Evolutionary conservation across 768 basidiomycete species (phyloP), one percentile per base, ranked within the genome.

Genomic region (Myochromella boudieri): DNA sequence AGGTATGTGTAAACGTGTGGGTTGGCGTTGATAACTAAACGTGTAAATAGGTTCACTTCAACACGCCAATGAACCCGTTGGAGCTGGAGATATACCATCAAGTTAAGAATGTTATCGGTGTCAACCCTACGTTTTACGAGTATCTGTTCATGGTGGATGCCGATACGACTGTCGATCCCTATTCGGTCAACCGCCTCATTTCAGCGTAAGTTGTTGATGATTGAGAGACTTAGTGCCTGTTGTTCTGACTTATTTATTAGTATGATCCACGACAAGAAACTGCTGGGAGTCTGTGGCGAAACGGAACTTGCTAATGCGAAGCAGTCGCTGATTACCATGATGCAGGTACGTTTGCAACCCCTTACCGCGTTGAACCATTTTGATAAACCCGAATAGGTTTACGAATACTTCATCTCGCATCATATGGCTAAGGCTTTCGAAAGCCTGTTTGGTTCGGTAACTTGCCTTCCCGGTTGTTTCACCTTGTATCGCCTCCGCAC

Each of bases 11-110:
- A 0, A 24, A 20, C 31, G 36, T 28, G 40, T 1, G 37, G 20
- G 14, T 2, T 45, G 10, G 28, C 10, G 42, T n/a, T 17, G 0
- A 14, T n/a, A 10, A 33, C 10, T 21, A 4, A 49, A 17, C 46
- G n/a, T 60, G 14, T 53, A 33, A 44, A 5, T 49, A 93, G 91
- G 97, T 98, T 36, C 97, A 98, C 68, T 98, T 95, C 68, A 91
- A 95, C 64, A 68, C 91, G 17, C 86, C 94, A 0, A 98, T 99
- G 97, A 91, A 88, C 60, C 97, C 97, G 1, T 69, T 95, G 52
- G 97, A 99, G 69, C 70, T 99, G 43, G 97, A 99, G 72, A 95
- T 99, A 73, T 98, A 94, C 62, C 97, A 98, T 64, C 97, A 99
- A 68, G 94, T 98, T 77, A 93, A 97, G 80, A 99, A 99, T 60